Conservation (phyloP, 352 stramenopile species). For the Globisporangium nagaii region DNA sequence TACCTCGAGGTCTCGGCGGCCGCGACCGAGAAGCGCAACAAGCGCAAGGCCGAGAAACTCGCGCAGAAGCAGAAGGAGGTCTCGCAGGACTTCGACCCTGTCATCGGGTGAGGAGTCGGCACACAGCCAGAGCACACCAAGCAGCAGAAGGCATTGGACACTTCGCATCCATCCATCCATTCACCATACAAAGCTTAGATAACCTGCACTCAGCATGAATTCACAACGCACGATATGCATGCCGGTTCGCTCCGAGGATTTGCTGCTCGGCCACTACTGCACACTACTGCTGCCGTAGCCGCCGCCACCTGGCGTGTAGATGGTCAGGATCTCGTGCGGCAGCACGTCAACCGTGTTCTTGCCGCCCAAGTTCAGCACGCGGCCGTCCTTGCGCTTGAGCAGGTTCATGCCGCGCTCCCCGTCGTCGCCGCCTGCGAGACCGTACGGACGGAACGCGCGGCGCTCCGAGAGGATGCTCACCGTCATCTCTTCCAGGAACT, state of each 20-base stretch:
- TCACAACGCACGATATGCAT: background rate
- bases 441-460: conserved; percentile 93
- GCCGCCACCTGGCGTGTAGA: conserved; percentile 95
- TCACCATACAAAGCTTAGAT: too few species aligned
- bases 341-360: conserved; percentile 94
- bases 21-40: conserved; percentile 13
- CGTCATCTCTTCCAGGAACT: conserved; percentile 92
- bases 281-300: conserved; percentile 73
- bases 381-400: conserved; percentile 64
- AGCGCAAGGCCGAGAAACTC: conserved; percentile 6
- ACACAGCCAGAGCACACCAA: background rate
- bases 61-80: conserved; percentile 1
- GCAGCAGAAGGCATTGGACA: too few species aligned
- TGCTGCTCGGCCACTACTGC: background rate
- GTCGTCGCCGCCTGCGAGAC: conserved; percentile 88
- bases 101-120: background rate
- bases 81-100: conserved; percentile 10
- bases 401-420: conserved; percentile 93
- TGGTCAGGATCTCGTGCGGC: conserved; percentile 91
- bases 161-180: too few species aligned
- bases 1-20: conserved; percentile 33
- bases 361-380: conserved; percentile 75
- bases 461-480: conserved; percentile 98
- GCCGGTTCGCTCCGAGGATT: background rate
- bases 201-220: background rate